phyloP scores from a whole-genome alignment of 2,329 filamentous ascomycete genomes.

The Leptographium wingfieldii region DNA sequence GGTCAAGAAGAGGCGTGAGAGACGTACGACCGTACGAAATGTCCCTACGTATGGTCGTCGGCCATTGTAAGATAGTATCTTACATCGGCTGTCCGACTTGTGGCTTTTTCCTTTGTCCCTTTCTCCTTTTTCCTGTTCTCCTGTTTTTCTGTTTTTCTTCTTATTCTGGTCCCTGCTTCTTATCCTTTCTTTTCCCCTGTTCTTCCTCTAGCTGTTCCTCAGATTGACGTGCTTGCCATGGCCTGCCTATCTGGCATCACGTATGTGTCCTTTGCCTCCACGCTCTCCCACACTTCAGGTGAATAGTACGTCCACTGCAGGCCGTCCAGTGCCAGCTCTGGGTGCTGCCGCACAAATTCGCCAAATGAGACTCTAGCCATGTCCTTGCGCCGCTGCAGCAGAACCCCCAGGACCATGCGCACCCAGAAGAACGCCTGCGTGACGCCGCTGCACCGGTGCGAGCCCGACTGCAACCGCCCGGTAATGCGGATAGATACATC shows the following conservation, averaged over 20 bases:
- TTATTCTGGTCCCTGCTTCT: too few relatives aligned
- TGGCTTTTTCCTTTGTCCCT: too few relatives aligned
- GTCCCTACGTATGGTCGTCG: too few relatives aligned
- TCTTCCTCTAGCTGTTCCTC: background rate
- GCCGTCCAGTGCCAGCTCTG: background rate
- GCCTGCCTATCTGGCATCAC: background rate
- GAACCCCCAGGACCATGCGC: background rate
- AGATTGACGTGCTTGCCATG: background rate
- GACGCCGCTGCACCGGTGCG: background rate
- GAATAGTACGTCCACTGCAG: background rate
- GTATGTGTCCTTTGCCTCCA: background rate
- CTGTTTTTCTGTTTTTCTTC: background rate
- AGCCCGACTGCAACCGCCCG: background rate
- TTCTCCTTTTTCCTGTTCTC: too few relatives aligned
- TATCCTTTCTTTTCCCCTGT: background rate
- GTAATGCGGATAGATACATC: background rate
- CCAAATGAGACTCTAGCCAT: background rate
- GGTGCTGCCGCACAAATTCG: background rate
- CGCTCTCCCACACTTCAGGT: background rate
- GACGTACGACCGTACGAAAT: too few relatives aligned
- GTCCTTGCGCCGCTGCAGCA: background rate
- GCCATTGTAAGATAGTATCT: too few relatives aligned
- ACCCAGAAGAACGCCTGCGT: background rate
- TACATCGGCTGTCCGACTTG: too few relatives aligned
- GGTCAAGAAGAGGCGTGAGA: too few relatives aligned